Evolutionary conservation across 805 yeast species (phyloP).

Genomic region (Candida corydali): DNA sequence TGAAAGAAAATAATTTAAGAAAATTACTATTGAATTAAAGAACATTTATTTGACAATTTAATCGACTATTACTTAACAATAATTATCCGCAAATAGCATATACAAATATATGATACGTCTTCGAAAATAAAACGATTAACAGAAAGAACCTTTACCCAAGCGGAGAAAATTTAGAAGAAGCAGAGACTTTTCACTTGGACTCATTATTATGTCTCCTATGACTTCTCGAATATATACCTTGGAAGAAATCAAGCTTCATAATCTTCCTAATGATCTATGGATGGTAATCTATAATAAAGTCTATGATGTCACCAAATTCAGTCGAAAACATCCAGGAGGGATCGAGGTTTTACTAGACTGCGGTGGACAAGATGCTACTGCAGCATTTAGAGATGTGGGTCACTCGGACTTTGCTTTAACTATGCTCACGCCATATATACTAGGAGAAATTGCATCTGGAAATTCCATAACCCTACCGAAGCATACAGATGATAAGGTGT

Average conservation of each 20-base stretch:
- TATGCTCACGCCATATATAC: conserved; percentile 26
- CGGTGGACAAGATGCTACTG: conserved; percentile 76
- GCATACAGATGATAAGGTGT: too few relatives aligned
- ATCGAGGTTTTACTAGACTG: conserved; percentile 71
- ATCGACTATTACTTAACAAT: too few relatives aligned
- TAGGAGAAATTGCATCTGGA: conserved; percentile 27
- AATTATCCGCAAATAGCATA: too few relatives aligned
- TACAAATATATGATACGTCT: conserved; percentile 6
- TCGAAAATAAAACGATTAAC: background rate
- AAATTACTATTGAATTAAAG: too few relatives aligned
- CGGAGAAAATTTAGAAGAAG: background rate
- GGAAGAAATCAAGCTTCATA: conserved; percentile 66
- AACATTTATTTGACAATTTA: too few relatives aligned
- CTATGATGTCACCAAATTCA: conserved; percentile 67
- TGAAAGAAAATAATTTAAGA: too few relatives aligned
- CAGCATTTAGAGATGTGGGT: conserved; percentile 52
- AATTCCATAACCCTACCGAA: too few relatives aligned
- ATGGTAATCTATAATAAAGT: conserved; percentile 78
- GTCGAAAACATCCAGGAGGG: conserved; percentile 76
- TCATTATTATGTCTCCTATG: background rate
- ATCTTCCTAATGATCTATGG: conserved; percentile 77
- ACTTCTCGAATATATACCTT: conserved; percentile 8
- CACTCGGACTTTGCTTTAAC: conserved; percentile 32
- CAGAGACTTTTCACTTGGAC: background rate
- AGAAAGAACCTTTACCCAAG: too few relatives aligned